Conservation (phyloP, 192 early-diverging fungal species). For the Podila horticola region DNA sequence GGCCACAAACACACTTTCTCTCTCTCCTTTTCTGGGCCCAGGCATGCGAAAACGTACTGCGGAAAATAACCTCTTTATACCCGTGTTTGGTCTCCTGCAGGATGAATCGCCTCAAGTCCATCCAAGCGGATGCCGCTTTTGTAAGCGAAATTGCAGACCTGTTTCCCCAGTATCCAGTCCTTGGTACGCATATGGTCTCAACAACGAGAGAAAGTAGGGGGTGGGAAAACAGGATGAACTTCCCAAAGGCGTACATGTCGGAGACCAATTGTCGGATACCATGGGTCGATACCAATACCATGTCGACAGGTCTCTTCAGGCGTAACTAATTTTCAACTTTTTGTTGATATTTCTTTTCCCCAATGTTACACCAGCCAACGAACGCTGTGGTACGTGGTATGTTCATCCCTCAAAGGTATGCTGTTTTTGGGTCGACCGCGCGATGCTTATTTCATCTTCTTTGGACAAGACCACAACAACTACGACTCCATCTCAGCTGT, state of each 20-base stretch:
- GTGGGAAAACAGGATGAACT: too few species aligned
- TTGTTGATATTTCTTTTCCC: background rate
- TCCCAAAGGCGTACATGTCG: too few species aligned
- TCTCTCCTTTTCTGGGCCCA: background rate
- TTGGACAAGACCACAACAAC: too few species aligned
- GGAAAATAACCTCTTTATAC: background rate
- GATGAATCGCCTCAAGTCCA: slow-evolving; percentile 82
- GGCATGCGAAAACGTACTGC: background rate
- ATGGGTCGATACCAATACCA: too few species aligned
- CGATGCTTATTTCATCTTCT: too few species aligned
- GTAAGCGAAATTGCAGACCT: slow-evolving; percentile 64
- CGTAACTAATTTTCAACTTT: background rate
- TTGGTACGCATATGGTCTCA: slow-evolving; percentile 49
- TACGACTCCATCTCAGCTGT: background rate
- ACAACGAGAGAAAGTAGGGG: too few species aligned
- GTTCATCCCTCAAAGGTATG: slow-evolving; percentile 67
- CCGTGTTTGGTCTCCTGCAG: slow-evolving; percentile 27
- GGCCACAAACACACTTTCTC: background rate
- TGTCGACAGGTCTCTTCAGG: background rate
- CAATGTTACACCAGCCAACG: slow-evolving; percentile 65
- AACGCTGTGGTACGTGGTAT: slow-evolving; percentile 92
- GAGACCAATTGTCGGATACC: too few species aligned
- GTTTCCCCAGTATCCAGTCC: slow-evolving; percentile 69
- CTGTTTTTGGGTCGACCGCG: too few species aligned
- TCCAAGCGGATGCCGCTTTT: slow-evolving; percentile 80